Evolutionary conservation across 2,329 filamentous ascomycete genomes (phyloP), one percentile per base, ranked within the genome.

Genomic region (Stagonosporopsis cucurbitacearum): DNA sequence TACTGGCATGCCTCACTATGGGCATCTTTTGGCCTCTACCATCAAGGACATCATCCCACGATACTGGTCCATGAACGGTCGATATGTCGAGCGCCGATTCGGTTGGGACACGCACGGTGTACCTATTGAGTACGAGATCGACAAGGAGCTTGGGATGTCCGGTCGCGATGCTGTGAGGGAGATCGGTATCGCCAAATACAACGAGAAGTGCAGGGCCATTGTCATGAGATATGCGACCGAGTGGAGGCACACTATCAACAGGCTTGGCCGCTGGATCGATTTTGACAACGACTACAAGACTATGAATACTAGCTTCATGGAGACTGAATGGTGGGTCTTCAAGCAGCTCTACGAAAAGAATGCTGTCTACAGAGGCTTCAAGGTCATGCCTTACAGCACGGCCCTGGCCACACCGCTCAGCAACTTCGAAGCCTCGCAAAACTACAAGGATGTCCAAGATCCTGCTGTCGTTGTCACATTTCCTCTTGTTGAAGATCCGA

Each of bases 281-380:
- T 97, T 98, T 67, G 94, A 98, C 77, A 95, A 96, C 68, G 92
- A 97, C 75, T 97, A 96, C 82, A 96, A 96, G 86, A 96, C 92
- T 32, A 96, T 97, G 92, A 89, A 98, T 75, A 84, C 88, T n/a
- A 88, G 82, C 19, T 98, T 96, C 79, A 98, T 97, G 94, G 94
- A 97, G 80, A 89, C 90, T 0, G 87, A 91, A 63, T 98, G 94
- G 94, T 97, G 94, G 93, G 90, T 95, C 17, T 96, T 96, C 82
- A 96, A 95, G 80, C 87, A 94, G 73, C 83, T 97, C 22, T 96
- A 91, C 74, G 90, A 96, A 67, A 96, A 96, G 78, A 90, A 87
- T 53, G 82, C 89, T 59, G 92, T 97, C 51, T 98, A 97, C 75
- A 90, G 92, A 65, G 93, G 92, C 39, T 90, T 95, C 77, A 87